Percentiles rank a stretch among this genome's conserved stretches.
Conservation (phyloP, 768 basidiomycete species). For the Tulasnella calospora region DNA sequence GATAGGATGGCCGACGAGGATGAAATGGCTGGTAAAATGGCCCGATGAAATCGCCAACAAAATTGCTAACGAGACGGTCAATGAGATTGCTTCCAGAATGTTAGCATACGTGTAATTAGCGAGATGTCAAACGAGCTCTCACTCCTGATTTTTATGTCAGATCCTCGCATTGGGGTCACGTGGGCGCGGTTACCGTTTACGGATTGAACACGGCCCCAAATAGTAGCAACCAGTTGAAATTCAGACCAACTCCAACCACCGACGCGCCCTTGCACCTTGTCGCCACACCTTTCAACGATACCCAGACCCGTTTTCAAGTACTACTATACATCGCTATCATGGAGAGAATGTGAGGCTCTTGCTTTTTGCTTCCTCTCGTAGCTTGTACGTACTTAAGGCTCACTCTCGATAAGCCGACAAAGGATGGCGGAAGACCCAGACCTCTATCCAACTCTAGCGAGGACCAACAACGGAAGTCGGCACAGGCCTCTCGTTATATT, state of each 20-base stretch:
- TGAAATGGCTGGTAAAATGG: no score
- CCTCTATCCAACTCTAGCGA: neutral
- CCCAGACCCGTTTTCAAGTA: neutral
- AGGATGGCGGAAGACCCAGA: neutral
- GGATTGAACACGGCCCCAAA: conserved; percentile 4
- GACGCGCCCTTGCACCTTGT: neutral
- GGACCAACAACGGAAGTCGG: neutral
- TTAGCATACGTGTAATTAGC: no score
- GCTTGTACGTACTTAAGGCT: no score
- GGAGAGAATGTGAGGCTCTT: neutral
- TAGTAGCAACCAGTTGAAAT: neutral
- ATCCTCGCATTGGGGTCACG: no score
- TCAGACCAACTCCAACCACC: neutral
- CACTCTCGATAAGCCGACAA: neutral
- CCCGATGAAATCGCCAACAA: no score
- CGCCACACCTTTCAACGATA: neutral
- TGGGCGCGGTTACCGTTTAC: neutral
- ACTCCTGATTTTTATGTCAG: no score
- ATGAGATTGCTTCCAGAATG: no score
- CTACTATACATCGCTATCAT: neutral
- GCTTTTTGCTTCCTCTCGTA: no score
- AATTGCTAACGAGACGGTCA: no score
- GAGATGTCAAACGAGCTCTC: no score
- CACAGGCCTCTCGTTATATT: neutral
- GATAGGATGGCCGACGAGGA: no score